Percentiles rank a stretch among this genome's conserved stretches.
phyloP scores from a whole-genome alignment of 495 filamentous ascomycete species.

The Hypomontagnella submonticulosa region DNA sequence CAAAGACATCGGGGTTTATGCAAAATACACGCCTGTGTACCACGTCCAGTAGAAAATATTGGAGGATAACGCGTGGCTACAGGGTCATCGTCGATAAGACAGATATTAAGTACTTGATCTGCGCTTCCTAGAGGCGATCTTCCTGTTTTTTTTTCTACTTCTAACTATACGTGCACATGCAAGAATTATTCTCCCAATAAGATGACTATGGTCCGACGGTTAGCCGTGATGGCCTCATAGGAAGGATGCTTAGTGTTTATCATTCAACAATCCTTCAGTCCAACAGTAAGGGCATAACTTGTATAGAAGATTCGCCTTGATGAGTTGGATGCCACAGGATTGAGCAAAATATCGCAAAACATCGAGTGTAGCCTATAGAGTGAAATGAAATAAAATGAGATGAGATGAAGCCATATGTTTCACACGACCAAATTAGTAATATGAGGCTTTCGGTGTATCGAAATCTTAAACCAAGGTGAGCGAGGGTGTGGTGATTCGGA shows the following conservation, averaged over 20 bases:
- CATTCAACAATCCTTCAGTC: too few relatives aligned
- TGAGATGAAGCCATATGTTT: too few relatives aligned
- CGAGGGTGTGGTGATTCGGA: background rate
- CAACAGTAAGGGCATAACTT: too few relatives aligned
- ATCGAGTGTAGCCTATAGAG: conserved; percentile 3
- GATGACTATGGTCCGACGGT: too few relatives aligned
- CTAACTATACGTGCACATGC: too few relatives aligned
- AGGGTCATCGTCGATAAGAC: background rate
- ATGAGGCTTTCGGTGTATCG: conserved; percentile 19
- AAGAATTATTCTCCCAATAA: background rate
- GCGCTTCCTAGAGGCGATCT: conserved; percentile 4
- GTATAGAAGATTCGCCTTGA: background rate
- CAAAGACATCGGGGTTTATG: conserved; percentile 11
- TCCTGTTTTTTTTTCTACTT: background rate
- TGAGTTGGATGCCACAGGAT: background rate
- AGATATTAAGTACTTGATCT: conserved; percentile 19
- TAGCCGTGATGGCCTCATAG: too few relatives aligned
- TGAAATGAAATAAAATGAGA: too few relatives aligned
- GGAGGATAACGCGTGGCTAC: conserved; percentile 4
- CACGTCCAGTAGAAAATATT: conserved; percentile 6
- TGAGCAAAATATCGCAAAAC: too few relatives aligned
- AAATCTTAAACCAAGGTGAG: conserved; percentile 1
- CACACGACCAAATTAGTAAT: conserved; percentile 1
- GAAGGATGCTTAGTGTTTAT: too few relatives aligned
- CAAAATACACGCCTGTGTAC: conserved; percentile 22